Evolutionary conservation across 2,329 filamentous ascomycete genomes (phyloP).

Genomic region (Bipolaris victoriae): DNA sequence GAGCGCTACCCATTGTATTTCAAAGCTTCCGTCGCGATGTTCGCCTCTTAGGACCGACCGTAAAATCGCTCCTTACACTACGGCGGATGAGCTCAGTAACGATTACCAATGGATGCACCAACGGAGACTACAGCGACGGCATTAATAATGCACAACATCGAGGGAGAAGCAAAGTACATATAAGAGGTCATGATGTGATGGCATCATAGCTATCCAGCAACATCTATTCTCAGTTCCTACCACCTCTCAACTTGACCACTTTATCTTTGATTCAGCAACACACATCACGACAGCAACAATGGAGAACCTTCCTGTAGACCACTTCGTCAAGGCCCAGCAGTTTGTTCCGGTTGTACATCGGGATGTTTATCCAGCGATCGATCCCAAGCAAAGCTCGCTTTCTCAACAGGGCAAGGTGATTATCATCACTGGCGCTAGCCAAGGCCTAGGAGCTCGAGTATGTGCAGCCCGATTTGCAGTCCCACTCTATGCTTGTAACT

Average conservation of each 20-base stretch:
- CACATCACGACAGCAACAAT: slow-evolving; percentile 1
- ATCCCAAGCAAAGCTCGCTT: slow-evolving; percentile 42
- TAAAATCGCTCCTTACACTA: not conserved
- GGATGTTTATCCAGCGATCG: slow-evolving; percentile 50
- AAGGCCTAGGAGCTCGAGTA: slow-evolving; percentile 46
- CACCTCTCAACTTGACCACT: not conserved
- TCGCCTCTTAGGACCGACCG: not conserved
- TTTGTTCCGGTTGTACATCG: slow-evolving; percentile 36
- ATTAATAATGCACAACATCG: not conserved
- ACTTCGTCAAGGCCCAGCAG: slow-evolving; percentile 23
- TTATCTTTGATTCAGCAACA: not conserved
- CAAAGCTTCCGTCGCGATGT: not conserved
- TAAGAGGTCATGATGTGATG: not conserved
- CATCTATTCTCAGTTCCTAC: not conserved
- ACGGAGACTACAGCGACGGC: not conserved
- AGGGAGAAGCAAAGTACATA: not conserved
- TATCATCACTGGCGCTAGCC: slow-evolving; percentile 53
- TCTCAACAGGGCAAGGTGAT: slow-evolving; percentile 48
- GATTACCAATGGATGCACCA: not conserved
- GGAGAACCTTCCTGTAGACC: slow-evolving; percentile 25
- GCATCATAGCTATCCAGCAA: not conserved
- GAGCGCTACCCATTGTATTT: not conserved
- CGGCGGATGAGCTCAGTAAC: not conserved
- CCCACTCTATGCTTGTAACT: not conserved
- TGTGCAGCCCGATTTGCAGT: not conserved